phyloP scores from a whole-genome alignment of 306 rosid species.

The Rosa lucieae region DNA sequence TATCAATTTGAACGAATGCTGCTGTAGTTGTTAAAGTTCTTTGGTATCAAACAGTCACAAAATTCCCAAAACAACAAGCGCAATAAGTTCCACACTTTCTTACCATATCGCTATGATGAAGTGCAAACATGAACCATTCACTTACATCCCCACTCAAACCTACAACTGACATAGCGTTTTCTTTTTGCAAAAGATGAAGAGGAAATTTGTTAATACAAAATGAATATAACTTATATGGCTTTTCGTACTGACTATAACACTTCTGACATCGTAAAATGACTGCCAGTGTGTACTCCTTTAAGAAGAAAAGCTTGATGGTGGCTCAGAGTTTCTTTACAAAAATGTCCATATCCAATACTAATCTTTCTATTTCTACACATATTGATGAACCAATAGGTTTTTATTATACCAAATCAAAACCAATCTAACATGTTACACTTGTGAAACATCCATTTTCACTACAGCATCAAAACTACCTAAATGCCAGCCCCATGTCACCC shows the following conservation, averaged over 20 bases:
- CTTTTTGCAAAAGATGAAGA: neutral
- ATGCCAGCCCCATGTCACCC: neutral
- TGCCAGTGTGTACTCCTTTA: neutral
- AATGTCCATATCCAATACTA: neutral
- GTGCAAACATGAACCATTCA: no score
- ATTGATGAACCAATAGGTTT: neutral
- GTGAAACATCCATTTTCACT: neutral
- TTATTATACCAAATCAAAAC: neutral
- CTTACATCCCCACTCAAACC: neutral
- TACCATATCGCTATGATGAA: no score
- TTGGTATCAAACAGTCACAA: neutral
- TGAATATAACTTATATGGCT: neutral
- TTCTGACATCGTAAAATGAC: neutral
- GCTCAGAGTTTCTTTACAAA: neutral
- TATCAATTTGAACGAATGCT: neutral
- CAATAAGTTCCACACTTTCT: no score
- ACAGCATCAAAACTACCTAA: neutral
- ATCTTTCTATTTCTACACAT: neutral
- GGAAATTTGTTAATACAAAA: neutral
- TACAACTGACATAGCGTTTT: neutral
- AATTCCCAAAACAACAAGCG: no score
- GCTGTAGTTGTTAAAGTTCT: no score
- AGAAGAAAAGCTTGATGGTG: neutral
- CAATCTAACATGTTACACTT: neutral
- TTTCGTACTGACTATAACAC: neutral